A percentile compares a stretch with the other conserved stretches of the same genome.
These are phyloP conservation scores for Pichia sp. DNA, from an alignment of 1,139 yeast species.

Conservation along the genomic window DNA sequence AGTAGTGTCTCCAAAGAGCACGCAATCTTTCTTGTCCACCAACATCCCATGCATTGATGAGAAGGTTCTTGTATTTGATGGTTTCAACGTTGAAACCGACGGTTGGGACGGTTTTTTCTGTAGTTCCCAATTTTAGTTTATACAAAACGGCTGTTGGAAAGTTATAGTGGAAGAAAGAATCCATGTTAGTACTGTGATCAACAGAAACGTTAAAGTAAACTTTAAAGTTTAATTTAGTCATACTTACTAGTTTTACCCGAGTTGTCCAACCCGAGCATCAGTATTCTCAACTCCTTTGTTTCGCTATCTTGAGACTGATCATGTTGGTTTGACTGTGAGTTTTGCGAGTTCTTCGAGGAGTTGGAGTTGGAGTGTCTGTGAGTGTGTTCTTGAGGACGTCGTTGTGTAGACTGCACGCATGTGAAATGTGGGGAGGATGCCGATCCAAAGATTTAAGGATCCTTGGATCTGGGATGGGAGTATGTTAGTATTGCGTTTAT, in stretches of 20 bases:
- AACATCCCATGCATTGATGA: slow-evolving; percentile 96
- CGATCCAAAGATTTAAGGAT: too few species aligned
- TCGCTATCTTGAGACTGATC: background rate
- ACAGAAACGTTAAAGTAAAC: too few species aligned
- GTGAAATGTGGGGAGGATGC: background rate
- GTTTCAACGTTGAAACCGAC: slow-evolving; percentile 96
- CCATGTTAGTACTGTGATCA: slow-evolving; percentile 9
- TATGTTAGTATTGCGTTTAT: background rate
- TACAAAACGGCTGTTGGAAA: slow-evolving; percentile 52
- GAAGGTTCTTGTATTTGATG: slow-evolving; percentile 80
- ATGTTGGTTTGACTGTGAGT: background rate
- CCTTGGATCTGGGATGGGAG: background rate
- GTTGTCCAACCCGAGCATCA: slow-evolving; percentile 90
- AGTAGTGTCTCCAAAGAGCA: slow-evolving; percentile 94
- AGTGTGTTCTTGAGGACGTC: background rate
- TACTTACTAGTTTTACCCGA: slow-evolving; percentile 82
- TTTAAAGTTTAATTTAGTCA: background rate
- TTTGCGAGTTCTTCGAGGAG: background rate
- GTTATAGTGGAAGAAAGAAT: too few species aligned
- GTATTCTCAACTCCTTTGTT: slow-evolving; percentile 55
- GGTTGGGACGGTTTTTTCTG: slow-evolving; percentile 85
- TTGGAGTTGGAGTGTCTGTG: background rate
- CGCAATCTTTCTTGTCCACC: slow-evolving; percentile 94
- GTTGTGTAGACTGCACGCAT: background rate
- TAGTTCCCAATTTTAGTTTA: slow-evolving; percentile 70